Base-by-base conservation (phyloP, 2,329 filamentous ascomycete genomes). In the Diaporthe helianthi region DNA sequence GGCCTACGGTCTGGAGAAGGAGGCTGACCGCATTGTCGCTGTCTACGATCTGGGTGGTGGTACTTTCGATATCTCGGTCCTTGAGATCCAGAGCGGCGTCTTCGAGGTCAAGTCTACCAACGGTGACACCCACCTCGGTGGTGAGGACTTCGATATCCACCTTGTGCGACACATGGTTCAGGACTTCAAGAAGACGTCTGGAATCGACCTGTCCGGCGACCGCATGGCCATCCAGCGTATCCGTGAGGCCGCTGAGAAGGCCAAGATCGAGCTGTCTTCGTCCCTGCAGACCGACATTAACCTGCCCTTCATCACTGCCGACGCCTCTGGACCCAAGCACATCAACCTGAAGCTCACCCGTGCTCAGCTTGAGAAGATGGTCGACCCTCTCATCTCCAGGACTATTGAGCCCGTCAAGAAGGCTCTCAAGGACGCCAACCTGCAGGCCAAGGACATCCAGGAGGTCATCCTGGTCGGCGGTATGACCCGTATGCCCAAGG, bases 401-500 rank as follows among this genome's bases (percentile, higher is more conserved):
- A 98, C 94, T 72, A 87, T 97, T 69, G 94, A 97, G 73, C 95
- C 95, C 72, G 95, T 98, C 75, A 93, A 94, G 83, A 98, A 97
- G 89, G 95, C 94, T 24, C 87, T 98, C 71, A 98, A 98, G 90
- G 95, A 98, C 82, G 95, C 95, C 80, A 90, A 91, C 83, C 89
- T 98, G 55, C 86, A 93, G 82, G 89, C 94, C 76, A 97, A 94
- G 86, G 94, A 98, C 72, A 97, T 98, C 80, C 93, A 98, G 84
- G 95, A 98, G 80, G 93, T 98, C 76, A 97, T 98, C 81, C 91
- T 98, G 52, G 95, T 98, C 68, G 95, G 95, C 90, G 95, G 95
- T 84, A 98, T 98, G 94, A 98, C 95, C 77, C 95, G 95, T 86
- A 98, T 98, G 94, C 95, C 95, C 81, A 98, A 98, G 92, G 95